Percentiles rank a stretch among this genome's conserved stretches.
These are phyloP conservation scores for Alternaria ethzedia DNA, from an alignment of 2,329 filamentous ascomycete species.

Conservation along the genomic window DNA sequence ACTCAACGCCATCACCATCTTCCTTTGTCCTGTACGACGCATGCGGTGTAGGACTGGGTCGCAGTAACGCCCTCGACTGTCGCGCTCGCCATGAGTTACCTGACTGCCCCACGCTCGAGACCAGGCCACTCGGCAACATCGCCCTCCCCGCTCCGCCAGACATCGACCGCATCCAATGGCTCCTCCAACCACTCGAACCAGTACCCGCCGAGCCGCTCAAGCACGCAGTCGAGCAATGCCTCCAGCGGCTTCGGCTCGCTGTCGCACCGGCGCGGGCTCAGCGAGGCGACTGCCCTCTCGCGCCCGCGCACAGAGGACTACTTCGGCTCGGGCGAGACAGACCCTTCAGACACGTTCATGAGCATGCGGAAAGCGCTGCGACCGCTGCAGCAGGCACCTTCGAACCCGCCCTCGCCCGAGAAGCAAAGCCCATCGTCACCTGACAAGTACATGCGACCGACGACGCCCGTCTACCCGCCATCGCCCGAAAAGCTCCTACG, in stretches of 20 bases:
- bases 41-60: constrained; percentile 30
- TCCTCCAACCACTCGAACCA: constrained; percentile 70
- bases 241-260: constrained; percentile 60
- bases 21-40: constrained; percentile 31
- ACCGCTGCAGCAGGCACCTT: constrained; percentile 50
- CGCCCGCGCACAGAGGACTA: constrained; percentile 58
- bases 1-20: constrained; percentile 11
- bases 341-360: constrained; percentile 71
- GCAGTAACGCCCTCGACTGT: constrained; percentile 15
- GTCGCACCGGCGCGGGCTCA: constrained; percentile 76
- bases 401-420: constrained; percentile 32
- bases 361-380: constrained; percentile 78
- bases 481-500: constrained; percentile 34
- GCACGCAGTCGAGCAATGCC: constrained; percentile 74
- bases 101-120: constrained; percentile 47
- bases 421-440: constrained; percentile 18
- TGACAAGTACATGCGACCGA: constrained; percentile 5
- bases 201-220: constrained; percentile 66
- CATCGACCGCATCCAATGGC: constrained; percentile 73
- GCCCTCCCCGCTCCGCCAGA: constrained; percentile 62
- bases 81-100: constrained; percentile 46
- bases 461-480: constrained; percentile 1
- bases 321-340: constrained; percentile 50
- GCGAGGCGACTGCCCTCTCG: constrained; percentile 69
- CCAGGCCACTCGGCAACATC: constrained; percentile 48